phyloP scores from a whole-genome alignment of 768 basidiomycete species.

The Podaxis carcinomalis region DNA sequence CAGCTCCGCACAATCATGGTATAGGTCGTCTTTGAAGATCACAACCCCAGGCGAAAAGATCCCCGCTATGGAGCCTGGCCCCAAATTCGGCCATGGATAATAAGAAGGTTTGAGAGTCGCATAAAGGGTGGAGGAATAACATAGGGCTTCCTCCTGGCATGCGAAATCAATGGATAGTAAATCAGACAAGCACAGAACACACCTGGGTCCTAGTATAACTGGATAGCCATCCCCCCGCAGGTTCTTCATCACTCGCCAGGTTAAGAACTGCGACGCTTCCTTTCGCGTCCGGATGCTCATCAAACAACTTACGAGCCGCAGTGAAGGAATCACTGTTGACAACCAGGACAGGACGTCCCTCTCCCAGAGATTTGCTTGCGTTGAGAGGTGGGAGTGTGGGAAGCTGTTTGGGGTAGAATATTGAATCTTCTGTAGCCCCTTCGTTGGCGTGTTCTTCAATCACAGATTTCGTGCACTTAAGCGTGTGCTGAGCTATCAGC shows the following conservation, averaged over 20 bases:
- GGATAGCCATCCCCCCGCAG: constrained; percentile 28
- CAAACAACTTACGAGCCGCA: constrained; percentile 27
- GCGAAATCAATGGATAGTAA: neutral
- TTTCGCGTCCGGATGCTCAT: constrained; percentile 18
- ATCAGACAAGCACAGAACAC: neutral
- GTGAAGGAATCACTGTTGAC: constrained; percentile 35
- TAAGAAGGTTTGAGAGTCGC: constrained; percentile 32
- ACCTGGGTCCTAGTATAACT: constrained; percentile 29
- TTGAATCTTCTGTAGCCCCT: constrained; percentile 27
- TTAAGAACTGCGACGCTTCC: constrained; percentile 33
- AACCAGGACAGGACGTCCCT: constrained; percentile 16
- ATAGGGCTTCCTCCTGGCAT: constrained; percentile 40
- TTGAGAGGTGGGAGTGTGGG: constrained; percentile 18
- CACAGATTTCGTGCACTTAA: constrained; percentile 22
- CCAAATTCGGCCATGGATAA: constrained; percentile 45
- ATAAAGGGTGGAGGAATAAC: constrained; percentile 44
- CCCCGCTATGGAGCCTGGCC: constrained; percentile 33
- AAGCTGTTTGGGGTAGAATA: constrained; percentile 24
- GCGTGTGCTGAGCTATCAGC: constrained; percentile 23
- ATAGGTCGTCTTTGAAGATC: constrained; percentile 43
- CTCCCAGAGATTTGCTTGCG: constrained; percentile 11
- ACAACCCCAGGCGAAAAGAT: constrained; percentile 42
- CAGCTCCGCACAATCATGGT: constrained; percentile 35
- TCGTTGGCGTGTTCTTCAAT: constrained; percentile 21
- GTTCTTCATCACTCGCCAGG: constrained; percentile 31